Conservation (phyloP, 805 yeast genomes). For the Schwanniomyces yamadae region DNA sequence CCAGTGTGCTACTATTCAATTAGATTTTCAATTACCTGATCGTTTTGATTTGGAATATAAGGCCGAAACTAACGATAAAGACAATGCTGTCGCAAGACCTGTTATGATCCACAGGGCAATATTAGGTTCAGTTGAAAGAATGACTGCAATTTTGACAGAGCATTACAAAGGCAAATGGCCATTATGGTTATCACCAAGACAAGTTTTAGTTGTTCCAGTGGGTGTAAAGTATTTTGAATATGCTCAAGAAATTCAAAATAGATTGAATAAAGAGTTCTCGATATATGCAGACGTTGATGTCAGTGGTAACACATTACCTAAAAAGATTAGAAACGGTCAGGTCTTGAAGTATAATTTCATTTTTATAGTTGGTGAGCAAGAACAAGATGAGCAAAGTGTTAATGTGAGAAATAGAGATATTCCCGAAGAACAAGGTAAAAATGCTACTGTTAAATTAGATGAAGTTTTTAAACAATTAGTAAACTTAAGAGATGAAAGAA, state of each 20-base stretch:
- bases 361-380: conserved; percentile 96
- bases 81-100: conserved; percentile 70
- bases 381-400: conserved; percentile 73
- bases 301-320: conserved; percentile 93
- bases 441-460: conserved; percentile 72
- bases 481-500: conserved; percentile 68
- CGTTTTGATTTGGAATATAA: conserved; percentile 90
- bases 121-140: conserved; percentile 96
- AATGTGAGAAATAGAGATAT: conserved; percentile 97
- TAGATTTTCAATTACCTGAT: conserved; percentile 96
- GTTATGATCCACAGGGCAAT: conserved; percentile 99
- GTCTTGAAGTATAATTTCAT: conserved; percentile 91
- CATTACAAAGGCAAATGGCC: conserved; percentile 99
- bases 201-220: conserved; percentile 92
- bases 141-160: conserved; percentile 97
- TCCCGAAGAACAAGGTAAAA: conserved; percentile 88
- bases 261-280: conserved; percentile 61
- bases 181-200: conserved; percentile 99
- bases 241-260: conserved; percentile 76
- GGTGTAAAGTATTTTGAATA: conserved; percentile 91
- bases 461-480: conserved; percentile 69
- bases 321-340: conserved; percentile 98
- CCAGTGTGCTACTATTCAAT: conserved; percentile 98
- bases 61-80: conserved; percentile 56
- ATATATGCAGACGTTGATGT: conserved; percentile 92